A percentile compares a stretch with the other conserved stretches of the same genome.
These are phyloP conservation scores for Ceratobasidium sp. DNA, from an alignment of 1,284 basidiomycete species.

Conservation along the genomic window DNA sequence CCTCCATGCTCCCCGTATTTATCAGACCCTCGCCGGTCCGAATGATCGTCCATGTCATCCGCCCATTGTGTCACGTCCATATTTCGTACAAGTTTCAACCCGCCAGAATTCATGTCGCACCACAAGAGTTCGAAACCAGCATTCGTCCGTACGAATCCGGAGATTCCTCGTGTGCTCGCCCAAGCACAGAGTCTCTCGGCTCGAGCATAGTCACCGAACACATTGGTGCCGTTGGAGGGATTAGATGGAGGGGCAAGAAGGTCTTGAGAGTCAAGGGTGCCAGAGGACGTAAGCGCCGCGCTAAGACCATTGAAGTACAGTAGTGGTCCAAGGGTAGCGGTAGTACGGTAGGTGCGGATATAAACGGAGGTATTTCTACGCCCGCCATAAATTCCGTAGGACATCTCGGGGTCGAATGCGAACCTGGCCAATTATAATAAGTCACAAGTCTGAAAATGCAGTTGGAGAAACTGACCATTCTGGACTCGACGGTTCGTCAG, in stretches of 20 bases:
- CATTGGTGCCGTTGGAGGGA: neutral
- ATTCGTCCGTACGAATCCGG: slow-evolving; percentile 42
- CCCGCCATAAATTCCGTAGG: slow-evolving; percentile 30
- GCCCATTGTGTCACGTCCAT: slow-evolving; percentile 34
- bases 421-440: slow-evolving; percentile 5
- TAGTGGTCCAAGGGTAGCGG: slow-evolving; percentile 3
- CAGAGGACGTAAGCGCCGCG: slow-evolving; percentile 20
- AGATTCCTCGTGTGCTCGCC: slow-evolving; percentile 28
- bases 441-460: neutral
- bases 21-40: slow-evolving; percentile 16
- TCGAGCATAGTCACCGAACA: slow-evolving; percentile 36
- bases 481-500: slow-evolving; percentile 19
- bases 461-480: slow-evolving; percentile 14
- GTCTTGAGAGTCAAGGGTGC: slow-evolving; percentile 37
- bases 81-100: slow-evolving; percentile 38
- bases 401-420: slow-evolving; percentile 37
- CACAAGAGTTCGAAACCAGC: slow-evolving; percentile 42
- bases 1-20: slow-evolving; percentile 9
- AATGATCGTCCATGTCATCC: slow-evolving; percentile 24
- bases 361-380: slow-evolving; percentile 19
- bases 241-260: slow-evolving; percentile 29
- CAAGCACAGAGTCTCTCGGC: slow-evolving; percentile 35
- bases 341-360: slow-evolving; percentile 29
- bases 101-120: slow-evolving; percentile 38
- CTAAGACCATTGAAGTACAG: slow-evolving; percentile 32